These are phyloP conservation scores for Amanita phalloides DNA, from an alignment of 768 basidiomycete genomes.

Conservation along the genomic window DNA sequence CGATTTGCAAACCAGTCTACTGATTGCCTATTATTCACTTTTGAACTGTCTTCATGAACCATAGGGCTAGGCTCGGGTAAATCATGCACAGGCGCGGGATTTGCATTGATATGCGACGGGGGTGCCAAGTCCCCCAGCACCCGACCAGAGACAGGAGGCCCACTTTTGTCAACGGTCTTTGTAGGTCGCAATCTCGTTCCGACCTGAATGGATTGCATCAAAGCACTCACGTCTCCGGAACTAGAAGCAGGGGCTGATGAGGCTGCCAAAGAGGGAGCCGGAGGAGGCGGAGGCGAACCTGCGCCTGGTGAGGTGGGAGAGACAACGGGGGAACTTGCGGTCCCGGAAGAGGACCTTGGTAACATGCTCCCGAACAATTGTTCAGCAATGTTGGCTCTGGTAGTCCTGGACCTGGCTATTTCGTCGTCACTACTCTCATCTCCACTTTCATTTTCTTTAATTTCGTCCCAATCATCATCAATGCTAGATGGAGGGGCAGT, in stretches of 20 bases:
- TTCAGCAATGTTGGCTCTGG: conserved; percentile 63
- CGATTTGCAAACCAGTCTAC: conserved; percentile 90
- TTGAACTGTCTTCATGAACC: conserved; percentile 13
- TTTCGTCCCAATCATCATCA: conserved; percentile 76
- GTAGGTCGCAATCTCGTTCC: conserved; percentile 65
- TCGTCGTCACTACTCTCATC: conserved; percentile 77
- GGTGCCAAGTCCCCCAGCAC: conserved; percentile 70
- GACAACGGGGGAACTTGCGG: conserved; percentile 32
- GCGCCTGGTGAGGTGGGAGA: conserved; percentile 20
- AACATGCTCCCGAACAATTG: conserved; percentile 69
- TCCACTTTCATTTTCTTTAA: conserved; percentile 59
- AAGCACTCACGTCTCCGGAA: conserved; percentile 46
- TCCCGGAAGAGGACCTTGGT: conserved; percentile 51
- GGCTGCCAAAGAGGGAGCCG: conserved; percentile 17
- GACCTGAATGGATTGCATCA: conserved; percentile 72
- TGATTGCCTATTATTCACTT: conserved; percentile 52
- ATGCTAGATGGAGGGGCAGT: conserved; percentile 38
- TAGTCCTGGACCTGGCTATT: conserved; percentile 48
- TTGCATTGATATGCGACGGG: conserved; percentile 54
- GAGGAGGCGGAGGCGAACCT: conserved; percentile 17
- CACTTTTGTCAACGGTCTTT: conserved; percentile 78
- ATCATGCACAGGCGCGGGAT: conserved; percentile 22
- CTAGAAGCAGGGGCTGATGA: conserved; percentile 20
- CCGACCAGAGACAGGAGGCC: conserved; percentile 53
- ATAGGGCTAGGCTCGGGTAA: conserved; percentile 20